phyloP scores from a whole-genome alignment of 805 yeast genomes.

The Jamesozyma spencerorum region DNA sequence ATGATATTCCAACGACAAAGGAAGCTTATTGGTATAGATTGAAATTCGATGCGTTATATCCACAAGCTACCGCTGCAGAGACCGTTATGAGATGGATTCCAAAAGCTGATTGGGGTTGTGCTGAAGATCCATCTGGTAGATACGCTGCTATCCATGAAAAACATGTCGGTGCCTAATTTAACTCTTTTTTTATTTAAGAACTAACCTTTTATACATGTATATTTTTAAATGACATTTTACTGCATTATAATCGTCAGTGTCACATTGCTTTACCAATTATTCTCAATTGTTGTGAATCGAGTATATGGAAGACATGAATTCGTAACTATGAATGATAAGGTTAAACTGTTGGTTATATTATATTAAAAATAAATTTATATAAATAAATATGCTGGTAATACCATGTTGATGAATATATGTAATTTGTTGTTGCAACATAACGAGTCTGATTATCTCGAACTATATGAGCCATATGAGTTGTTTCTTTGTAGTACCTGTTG shows the following conservation, averaged over 20 bases:
- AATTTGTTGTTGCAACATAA: no score
- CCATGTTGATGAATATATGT: no score
- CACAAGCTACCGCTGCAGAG: conserved; percentile 81
- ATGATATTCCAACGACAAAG: conserved; percentile 89
- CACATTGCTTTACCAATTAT: no score
- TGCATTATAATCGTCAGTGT: neutral
- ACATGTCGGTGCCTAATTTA: conserved; percentile 33
- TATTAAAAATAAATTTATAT: no score
- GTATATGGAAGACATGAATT: no score
- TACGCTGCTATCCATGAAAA: conserved; percentile 83
- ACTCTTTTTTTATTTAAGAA: neutral
- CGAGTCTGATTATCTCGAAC: no score
- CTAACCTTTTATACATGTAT: neutral
- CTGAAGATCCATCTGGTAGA: conserved; percentile 97
- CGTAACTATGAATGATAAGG: no score
- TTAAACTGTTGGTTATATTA: no score
- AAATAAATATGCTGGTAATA: no score
- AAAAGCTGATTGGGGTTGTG: conserved; percentile 99
- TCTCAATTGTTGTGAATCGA: no score
- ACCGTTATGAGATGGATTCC: conserved; percentile 99
- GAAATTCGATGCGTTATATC: conserved; percentile 90
- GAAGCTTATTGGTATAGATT: conserved; percentile 99
- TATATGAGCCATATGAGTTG: neutral
- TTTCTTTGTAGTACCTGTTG: neutral
- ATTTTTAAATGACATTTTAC: neutral